phyloP scores from a whole-genome alignment of 345 rosid genomes.

The Corymbia maculata region DNA sequence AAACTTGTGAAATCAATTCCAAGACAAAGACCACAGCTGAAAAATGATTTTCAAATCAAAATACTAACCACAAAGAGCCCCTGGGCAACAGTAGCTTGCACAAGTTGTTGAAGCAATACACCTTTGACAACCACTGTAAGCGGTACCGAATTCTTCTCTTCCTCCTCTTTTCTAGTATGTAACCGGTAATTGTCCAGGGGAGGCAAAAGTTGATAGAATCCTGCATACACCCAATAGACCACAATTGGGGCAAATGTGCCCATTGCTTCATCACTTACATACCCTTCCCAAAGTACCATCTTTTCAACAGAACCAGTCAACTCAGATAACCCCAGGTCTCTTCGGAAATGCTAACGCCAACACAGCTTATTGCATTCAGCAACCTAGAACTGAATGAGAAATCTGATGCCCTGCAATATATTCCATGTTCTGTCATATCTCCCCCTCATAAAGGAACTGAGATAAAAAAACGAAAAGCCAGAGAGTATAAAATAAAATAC shows the following conservation, averaged over 20 bases:
- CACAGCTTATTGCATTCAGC: neutral
- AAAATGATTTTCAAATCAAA: neutral
- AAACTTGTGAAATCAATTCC: neutral
- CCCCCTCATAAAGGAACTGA: neutral
- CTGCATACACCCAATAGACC: conserved; percentile 64
- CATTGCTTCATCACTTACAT: conserved; percentile 61
- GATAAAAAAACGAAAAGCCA: neutral
- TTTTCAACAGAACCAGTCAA: neutral
- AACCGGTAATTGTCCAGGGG: conserved; percentile 43
- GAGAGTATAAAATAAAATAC: neutral
- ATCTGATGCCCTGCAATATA: neutral
- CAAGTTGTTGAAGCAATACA: conserved; percentile 64
- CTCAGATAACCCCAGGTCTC: neutral
- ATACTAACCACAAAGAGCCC: conserved; percentile 45
- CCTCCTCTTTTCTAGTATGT: conserved; percentile 56
- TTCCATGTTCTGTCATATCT: neutral
- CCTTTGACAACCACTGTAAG: conserved; percentile 42
- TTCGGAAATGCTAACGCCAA: neutral
- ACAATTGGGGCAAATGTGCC: conserved; percentile 66
- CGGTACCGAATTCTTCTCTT: conserved; percentile 49
- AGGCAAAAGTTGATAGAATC: conserved; percentile 56
- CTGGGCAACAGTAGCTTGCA: conserved; percentile 57
- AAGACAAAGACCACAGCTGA: neutral
- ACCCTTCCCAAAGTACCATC: conserved; percentile 76
- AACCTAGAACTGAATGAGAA: neutral